Evolutionary conservation across 2,329 filamentous ascomycete species (phyloP).

Genomic region (Trichoderma afroharzianum): DNA sequence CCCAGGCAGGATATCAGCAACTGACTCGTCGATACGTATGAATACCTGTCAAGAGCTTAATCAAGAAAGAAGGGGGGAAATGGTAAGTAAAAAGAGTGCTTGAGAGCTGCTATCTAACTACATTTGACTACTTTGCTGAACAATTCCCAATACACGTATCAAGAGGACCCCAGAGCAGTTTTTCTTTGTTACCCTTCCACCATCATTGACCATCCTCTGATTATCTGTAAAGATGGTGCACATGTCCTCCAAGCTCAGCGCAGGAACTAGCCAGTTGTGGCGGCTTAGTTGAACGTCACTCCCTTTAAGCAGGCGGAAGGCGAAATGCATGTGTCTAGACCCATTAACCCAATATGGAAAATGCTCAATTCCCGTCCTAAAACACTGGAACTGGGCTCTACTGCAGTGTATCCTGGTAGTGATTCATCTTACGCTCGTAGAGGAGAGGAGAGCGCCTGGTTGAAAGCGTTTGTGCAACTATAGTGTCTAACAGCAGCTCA

Average conservation of each 20-base stretch:
- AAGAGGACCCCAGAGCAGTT: too few relatives aligned
- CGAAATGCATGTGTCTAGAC: background rate
- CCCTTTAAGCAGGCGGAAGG: background rate
- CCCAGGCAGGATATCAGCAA: too few relatives aligned
- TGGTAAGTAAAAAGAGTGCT: too few relatives aligned
- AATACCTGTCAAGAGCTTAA: too few relatives aligned
- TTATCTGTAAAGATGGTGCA: background rate
- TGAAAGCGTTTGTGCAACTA: background rate
- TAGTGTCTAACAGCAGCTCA: background rate
- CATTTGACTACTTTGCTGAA: too few relatives aligned
- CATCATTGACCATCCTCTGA: too few relatives aligned
- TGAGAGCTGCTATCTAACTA: too few relatives aligned
- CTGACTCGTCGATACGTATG: too few relatives aligned
- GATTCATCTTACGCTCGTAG: background rate
- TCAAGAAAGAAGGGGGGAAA: too few relatives aligned
- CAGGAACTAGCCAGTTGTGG: background rate
- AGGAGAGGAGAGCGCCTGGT: background rate
- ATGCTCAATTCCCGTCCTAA: background rate
- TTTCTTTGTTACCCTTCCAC: too few relatives aligned
- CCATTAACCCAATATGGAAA: background rate
- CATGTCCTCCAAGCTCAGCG: background rate
- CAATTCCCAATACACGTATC: too few relatives aligned
- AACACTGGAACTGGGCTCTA: background rate
- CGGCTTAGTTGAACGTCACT: background rate
- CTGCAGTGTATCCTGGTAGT: background rate